Evolutionary conservation across 305 asterid genomes (phyloP), one percentile per base, ranked within the genome.

Genomic region (Plantago coronopus): DNA sequence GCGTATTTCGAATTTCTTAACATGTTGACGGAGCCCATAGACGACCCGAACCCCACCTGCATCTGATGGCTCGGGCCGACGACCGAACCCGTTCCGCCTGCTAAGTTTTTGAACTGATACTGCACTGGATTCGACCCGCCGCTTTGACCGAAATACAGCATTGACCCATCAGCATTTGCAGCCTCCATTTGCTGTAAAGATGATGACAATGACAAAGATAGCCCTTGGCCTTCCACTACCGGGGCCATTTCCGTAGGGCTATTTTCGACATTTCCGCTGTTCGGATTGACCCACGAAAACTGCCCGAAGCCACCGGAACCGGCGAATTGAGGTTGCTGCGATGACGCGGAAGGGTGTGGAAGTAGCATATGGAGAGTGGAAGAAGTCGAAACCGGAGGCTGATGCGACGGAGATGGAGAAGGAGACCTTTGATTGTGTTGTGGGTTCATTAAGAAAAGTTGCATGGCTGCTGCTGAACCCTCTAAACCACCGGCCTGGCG

Each of bases 1-100:
- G 93, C 90, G 45, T 89, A 93, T 69, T 75, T 93, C 0, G 95
- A 88, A 51, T 77, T 86, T 63, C 96, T 66, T 54, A 93, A 59
- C 43, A 83, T 81, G 70, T 79, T 84, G 6, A 53, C 58, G 61
- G 83, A 76, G 29, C 83, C 54, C 1, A 89, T 86, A 37, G 76
- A 51, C 0, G 94, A 68, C 0, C 85, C 80, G 40, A 64, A 62
- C 20, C 83, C 89, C 47, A 69, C 72, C 15, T 81, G 86, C 55
- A 70, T 49, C 71, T 78, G 87, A 21, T 72, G 75, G 66, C 64
- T 69, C 40, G 64, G 78, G 34, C 63, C 71, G n/a, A 53, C 42
- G 1, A 25, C 55, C 2, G 20, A 17, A 20, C 56, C 34, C 0
- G 37, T 2, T 5, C 34, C 56, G 1, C 34, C 7, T 0, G 61